Evolutionary conservation across 345 rosid genomes (phyloP).

Genomic region (Linum tenue): DNA sequence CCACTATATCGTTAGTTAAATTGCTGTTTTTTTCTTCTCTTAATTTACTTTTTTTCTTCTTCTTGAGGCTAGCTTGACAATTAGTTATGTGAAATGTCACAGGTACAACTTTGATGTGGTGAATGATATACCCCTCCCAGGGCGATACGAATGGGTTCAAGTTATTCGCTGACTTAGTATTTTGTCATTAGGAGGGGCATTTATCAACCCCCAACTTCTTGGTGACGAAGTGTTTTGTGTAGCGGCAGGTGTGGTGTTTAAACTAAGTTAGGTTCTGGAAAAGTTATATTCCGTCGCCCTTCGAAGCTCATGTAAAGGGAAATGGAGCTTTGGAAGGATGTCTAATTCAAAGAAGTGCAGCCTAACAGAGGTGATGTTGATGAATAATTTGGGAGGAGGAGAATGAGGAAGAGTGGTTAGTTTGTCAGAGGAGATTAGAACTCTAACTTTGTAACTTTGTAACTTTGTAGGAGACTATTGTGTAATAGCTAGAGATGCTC

Average conservation of each 20-base stretch:
- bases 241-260: neutral
- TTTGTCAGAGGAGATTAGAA: no score
- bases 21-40: neutral
- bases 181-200: neutral
- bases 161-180: conserved; percentile 29
- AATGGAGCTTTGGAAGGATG: conserved; percentile 22
- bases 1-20: neutral
- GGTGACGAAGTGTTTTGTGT: conserved; percentile 4
- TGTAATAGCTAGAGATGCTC: no score
- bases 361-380: conserved; percentile 22
- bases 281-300: conserved; percentile 3
- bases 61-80: neutral
- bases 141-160: conserved; percentile 72
- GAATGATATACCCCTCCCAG: conserved; percentile 63
- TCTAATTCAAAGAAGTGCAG: conserved; percentile 26
- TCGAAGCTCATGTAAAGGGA: conserved; percentile 18
- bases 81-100: conserved; percentile 14
- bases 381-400: neutral
- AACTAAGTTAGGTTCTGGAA: neutral
- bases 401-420: no score
- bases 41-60: neutral
- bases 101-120: conserved; percentile 79
- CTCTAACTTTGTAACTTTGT: no score
- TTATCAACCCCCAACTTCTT: conserved; percentile 7
- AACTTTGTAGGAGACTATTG: no score